These are phyloP conservation scores for Macroventuria anomochaeta DNA, from an alignment of 2,329 filamentous ascomycete genomes.

Conservation along the genomic window DNA sequence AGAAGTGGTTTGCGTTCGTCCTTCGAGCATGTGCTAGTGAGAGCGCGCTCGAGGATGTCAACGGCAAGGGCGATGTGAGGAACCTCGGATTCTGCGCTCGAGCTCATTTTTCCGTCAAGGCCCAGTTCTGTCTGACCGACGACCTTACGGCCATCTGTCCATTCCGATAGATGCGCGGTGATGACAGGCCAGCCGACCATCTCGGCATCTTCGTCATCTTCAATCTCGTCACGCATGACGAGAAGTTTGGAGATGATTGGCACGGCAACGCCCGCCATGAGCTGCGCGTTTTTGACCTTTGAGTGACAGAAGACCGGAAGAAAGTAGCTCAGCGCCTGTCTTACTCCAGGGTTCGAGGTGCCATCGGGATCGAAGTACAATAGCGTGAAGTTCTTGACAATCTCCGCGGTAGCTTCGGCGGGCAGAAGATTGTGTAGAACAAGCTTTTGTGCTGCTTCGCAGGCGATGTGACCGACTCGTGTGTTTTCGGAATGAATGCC, in stretches of 20 bases:
- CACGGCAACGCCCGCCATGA: slow-evolving; percentile 78
- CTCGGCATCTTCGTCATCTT: slow-evolving; percentile 72
- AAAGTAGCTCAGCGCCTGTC: slow-evolving; percentile 91
- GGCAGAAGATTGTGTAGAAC: slow-evolving; percentile 77
- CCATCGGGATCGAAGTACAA: slow-evolving; percentile 91
- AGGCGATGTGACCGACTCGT: slow-evolving; percentile 81
- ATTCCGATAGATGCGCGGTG: slow-evolving; percentile 85
- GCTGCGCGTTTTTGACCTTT: slow-evolving; percentile 77
- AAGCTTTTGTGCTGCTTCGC: slow-evolving; percentile 82
- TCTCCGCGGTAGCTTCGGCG: slow-evolving; percentile 59
- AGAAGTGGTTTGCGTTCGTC: slow-evolving; percentile 78
- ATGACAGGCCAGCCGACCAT: slow-evolving; percentile 82
- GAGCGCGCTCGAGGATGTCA: slow-evolving; percentile 76
- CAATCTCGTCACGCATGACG: slow-evolving; percentile 65
- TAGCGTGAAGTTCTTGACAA: slow-evolving; percentile 84
- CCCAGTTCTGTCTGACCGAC: slow-evolving; percentile 62
- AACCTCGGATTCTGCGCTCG: slow-evolving; percentile 68
- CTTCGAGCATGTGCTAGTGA: slow-evolving; percentile 68
- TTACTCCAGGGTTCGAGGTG: slow-evolving; percentile 77
- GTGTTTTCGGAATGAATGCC: slow-evolving; percentile 71
- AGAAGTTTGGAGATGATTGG: slow-evolving; percentile 75
- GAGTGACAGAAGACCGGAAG: slow-evolving; percentile 93
- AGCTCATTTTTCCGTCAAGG: slow-evolving; percentile 61
- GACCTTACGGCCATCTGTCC: slow-evolving; percentile 89
- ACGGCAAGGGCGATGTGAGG: slow-evolving; percentile 81